Conservation (phyloP, 2,329 filamentous ascomycete genomes). For the Pseudogymnoascus sp. region DNA sequence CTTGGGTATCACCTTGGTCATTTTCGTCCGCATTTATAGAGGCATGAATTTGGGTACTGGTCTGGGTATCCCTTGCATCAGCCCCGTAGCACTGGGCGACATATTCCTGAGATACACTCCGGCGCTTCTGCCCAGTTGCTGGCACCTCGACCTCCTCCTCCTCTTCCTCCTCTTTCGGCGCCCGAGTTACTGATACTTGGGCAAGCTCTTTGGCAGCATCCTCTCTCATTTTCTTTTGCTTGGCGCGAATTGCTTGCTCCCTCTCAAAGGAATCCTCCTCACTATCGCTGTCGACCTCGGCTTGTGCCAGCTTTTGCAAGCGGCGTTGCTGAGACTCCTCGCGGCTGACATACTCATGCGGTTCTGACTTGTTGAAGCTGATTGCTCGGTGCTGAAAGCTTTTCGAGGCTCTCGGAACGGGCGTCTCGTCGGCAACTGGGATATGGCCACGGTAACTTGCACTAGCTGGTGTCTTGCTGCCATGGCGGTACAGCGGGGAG, state of each 20-base stretch:
- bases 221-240: background rate
- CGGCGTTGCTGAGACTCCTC: slow-evolving; percentile 1
- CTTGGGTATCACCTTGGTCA: background rate
- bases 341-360: background rate
- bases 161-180: background rate
- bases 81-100: slow-evolving; percentile 21
- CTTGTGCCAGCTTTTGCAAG: background rate
- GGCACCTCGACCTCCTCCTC: slow-evolving; percentile 2
- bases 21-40: background rate
- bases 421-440: background rate
- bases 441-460: background rate
- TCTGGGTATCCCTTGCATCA: slow-evolving; percentile 23
- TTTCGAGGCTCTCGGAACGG: background rate
- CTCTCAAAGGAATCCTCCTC: background rate
- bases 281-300: background rate
- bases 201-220: slow-evolving; percentile 7
- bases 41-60: slow-evolving; percentile 8
- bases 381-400: slow-evolving; percentile 1
- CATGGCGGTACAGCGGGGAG: background rate
- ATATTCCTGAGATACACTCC: slow-evolving; percentile 18
- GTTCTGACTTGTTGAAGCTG: background rate
- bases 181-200: background rate
- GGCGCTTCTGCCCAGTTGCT: background rate
- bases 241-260: background rate
- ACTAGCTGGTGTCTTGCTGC: background rate